These are phyloP conservation scores for Backusella mclennaniae DNA, from an alignment of 192 early-diverging fungal species.

Conservation along the genomic window DNA sequence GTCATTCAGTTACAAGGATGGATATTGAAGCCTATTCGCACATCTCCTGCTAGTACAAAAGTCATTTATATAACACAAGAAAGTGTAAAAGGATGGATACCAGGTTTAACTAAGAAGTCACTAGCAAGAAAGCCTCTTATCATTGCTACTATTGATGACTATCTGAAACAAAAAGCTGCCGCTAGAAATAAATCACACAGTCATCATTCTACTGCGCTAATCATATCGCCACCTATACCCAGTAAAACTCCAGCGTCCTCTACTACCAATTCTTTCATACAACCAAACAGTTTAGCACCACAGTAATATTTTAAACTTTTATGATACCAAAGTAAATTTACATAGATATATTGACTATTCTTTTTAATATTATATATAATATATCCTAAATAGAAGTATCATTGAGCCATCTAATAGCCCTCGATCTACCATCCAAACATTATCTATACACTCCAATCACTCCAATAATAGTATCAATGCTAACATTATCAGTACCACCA, in stretches of 20 bases:
- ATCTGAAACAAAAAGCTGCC: constrained; percentile 45
- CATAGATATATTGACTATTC: background rate
- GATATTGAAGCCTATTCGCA: constrained; percentile 45
- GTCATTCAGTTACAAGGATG: constrained; percentile 42
- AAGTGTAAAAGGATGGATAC: constrained; percentile 42
- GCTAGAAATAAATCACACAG: constrained; percentile 13
- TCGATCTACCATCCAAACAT: background rate
- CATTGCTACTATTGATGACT: constrained; percentile 43
- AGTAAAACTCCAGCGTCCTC: constrained; percentile 2
- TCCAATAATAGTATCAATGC: background rate
- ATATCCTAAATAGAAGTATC: background rate
- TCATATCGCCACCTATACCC: constrained; percentile 14
- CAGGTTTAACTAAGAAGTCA: constrained; percentile 46
- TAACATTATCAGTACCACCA: background rate
- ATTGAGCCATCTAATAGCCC: background rate
- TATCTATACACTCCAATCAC: background rate
- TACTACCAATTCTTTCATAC: constrained; percentile 3
- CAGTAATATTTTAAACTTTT: background rate
- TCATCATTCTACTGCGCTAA: constrained; percentile 4
- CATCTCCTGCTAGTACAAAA: constrained; percentile 44
- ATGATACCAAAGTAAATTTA: background rate
- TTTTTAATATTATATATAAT: background rate
- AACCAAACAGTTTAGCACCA: background rate
- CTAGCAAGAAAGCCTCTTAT: constrained; percentile 45
- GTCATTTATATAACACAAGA: constrained; percentile 52